These are phyloP conservation scores for Cyclocybe aegerita DNA, from an alignment of 768 basidiomycete genomes.

Conservation along the genomic window DNA sequence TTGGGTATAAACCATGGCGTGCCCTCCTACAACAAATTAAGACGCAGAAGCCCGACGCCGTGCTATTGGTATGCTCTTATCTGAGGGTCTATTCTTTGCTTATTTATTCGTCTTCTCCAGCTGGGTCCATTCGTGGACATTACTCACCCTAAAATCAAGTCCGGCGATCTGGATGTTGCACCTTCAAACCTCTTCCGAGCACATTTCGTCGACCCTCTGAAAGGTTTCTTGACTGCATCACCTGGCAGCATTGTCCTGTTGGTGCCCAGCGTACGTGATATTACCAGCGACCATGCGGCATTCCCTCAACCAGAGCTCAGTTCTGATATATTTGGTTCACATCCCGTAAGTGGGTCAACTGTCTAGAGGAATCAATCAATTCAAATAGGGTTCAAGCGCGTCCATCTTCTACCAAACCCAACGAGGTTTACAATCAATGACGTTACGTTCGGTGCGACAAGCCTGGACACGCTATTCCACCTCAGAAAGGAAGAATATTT, in stretches of 20 bases:
- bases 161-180: slow-evolving; percentile 68
- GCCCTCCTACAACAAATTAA: slow-evolving; percentile 63
- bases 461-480: slow-evolving; percentile 88
- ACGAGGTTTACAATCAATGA: slow-evolving; percentile 83
- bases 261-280: slow-evolving; percentile 80
- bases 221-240: slow-evolving; percentile 53
- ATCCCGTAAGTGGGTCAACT: slow-evolving; percentile 45
- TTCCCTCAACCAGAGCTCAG: slow-evolving; percentile 78
- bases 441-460: slow-evolving; percentile 74
- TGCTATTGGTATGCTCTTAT: slow-evolving; percentile 63
- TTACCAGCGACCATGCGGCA: slow-evolving; percentile 75
- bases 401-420: slow-evolving; percentile 85
- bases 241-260: slow-evolving; percentile 75
- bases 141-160: slow-evolving; percentile 68
- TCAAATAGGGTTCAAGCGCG: slow-evolving; percentile 46
- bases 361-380: neutral
- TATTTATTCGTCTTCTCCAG: slow-evolving; percentile 37
- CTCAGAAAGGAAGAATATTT: slow-evolving; percentile 81
- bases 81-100: neutral
- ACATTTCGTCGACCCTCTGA: slow-evolving; percentile 59
- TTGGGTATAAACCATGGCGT: slow-evolving; percentile 72
- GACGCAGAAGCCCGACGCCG: slow-evolving; percentile 64
- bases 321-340: slow-evolving; percentile 36
- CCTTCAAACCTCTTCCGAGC: slow-evolving; percentile 68
- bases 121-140: slow-evolving; percentile 90